Base-by-base conservation (phyloP, 441 rosid species). In the Melastoma candidum region DNA sequence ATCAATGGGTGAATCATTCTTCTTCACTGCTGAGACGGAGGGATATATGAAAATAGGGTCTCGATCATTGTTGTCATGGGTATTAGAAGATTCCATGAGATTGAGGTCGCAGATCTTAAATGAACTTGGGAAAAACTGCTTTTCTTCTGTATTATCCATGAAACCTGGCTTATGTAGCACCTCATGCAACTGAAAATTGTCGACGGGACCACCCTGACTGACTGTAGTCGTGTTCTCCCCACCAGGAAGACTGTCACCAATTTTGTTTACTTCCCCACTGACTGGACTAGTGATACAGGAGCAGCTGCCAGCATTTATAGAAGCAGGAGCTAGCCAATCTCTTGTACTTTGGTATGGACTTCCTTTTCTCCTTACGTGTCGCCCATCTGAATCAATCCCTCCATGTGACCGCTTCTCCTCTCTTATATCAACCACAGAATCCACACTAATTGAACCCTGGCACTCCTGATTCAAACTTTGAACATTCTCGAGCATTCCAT, bases 51-150 rank as follows among this genome's bases (percentile, higher is more conserved):
- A 60, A 61, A 66, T 52, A 12, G 71, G 74, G 54, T 71, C 83
- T 53, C 63, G 56, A 49, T 68, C 68, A 63, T 68, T 78, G 60
- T 51, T 71, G 59, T 82, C 94, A 64, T 70, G 72, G 24, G 68
- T 56, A 64, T 88, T 87, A 12, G 87, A 70, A 26, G 78, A 61
- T 80, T 81, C 88, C 71, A 85, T 81, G 64, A 88, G 81, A 69
- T 92, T 92, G 62, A 92, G 86, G 65, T 92, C 98, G 57, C 84
- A 88, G 32, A 81, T 92, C 81, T 85, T 92, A 71, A 85, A 88
- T 51, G 95, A 75, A 72, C 83, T 70, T 2, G 92, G 90, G 68
- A 82, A 76, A 60, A 83, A 75, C 70, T 81, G 86, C 64, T 77
- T 85, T 72, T 92, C 96, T 74, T 76, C 80, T 27, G 85, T 65